Evolutionary conservation across 1,139 yeast species (phyloP), one percentile per base, ranked within the genome.

Genomic region (Lodderomyces elongisporus): DNA sequence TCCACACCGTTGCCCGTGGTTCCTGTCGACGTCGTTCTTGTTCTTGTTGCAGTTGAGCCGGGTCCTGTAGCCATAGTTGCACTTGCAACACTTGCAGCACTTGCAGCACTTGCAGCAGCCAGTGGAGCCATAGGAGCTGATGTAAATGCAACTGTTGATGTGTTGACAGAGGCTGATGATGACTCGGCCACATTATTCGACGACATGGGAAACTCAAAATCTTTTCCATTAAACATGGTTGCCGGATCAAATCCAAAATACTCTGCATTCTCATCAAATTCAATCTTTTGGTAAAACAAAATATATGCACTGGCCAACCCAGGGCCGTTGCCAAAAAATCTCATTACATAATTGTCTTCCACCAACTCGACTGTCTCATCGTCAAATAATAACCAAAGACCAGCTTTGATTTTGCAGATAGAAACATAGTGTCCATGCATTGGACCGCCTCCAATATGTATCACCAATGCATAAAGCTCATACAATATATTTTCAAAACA

Each of bases 361-460:
- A 91, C 91, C 18, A 84, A 66, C 50, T 89, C 97, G 4, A 89
- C 96, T 14, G 93, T 80, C 57, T 91, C 98, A 56, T 91, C 98
- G 54, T 91, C 98, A 58, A 85, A 91, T 39, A 91, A 60, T 21
- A 91, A 62, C 98, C 98, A 91, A 1, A 96, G 85, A 27, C 79
- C 77, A 14, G 75, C 70, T 37, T 75, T 79, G 10, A 89, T 81
- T 53, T 88, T 88, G 43, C 94, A 83, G 7, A 91, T 64, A 0
- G 95, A 76, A 10, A 91, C 89, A 51, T 91, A 91, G 56, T 91
- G 98, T 0, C 98, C 98, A 58, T 89, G 96, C 66, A 88, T 88
- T 1, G 97, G 96, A 0, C 97, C 97, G 3, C 96, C 95, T 4
- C 98, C 98, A 48, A 91, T 81, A 51, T 91, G 98, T 14, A 91